Percentiles rank a stretch among this genome's conserved stretches.
phyloP scores from a whole-genome alignment of 139 green algal genomes.

The Chlorella sp. region DNA sequence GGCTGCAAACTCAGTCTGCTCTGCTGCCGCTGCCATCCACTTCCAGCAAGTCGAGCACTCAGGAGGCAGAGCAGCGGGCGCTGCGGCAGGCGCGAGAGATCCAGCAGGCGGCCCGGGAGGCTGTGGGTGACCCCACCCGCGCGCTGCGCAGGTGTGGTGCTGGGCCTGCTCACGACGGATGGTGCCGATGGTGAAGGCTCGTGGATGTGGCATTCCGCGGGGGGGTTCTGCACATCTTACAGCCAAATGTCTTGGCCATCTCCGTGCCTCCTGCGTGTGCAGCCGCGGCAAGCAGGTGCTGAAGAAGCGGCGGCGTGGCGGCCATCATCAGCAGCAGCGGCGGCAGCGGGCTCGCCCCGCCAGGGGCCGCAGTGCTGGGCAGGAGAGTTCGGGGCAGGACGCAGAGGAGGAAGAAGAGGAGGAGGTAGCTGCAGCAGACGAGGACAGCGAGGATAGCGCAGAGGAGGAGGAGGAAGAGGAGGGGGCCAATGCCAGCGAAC shows the following conservation, averaged over 20 bases:
- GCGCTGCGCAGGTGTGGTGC: no score
- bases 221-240: no score
- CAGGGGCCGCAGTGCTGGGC: no score
- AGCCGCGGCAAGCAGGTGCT: neutral
- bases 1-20: no score
- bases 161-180: no score
- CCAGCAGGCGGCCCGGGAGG: neutral
- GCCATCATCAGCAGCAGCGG: neutral
- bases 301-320: neutral
- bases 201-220: no score
- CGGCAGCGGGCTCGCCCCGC: neutral
- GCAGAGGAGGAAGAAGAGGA: neutral
- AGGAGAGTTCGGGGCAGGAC: neutral
- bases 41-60: neutral
- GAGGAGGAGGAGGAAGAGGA: neutral
- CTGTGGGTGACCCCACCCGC: neutral
- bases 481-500: neutral
- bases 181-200: no score
- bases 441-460: neutral
- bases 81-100: neutral
- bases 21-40: no score
- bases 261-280: neutral
- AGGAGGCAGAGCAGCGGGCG: neutral
- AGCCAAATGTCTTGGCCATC: no score
- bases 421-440: neutral